Evolutionary conservation across 306 rosid genomes (phyloP), one percentile per base, ranked within the genome.

Genomic region (Inga laurina): DNA sequence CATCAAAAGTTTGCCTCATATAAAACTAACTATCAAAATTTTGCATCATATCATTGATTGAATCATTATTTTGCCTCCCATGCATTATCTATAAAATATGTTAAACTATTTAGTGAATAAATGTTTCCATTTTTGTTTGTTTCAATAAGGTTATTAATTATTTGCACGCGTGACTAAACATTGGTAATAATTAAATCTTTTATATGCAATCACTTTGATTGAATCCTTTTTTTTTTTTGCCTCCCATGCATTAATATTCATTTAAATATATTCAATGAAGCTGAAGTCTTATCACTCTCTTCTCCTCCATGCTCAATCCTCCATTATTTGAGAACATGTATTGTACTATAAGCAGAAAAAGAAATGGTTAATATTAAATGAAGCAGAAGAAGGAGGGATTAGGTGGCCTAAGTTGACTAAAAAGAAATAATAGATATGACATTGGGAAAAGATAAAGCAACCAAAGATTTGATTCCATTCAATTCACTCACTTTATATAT

Each of bases 381-480:
- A 21, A 24, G 22, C 4, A 41, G 14, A 43, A 49, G 56, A 12
- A 72, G 39, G 48, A n/a, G 19, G 61, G 61, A 10, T 57, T 57
- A n/a, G 64, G 64, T 57, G 11, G 13, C 64, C 56, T 18, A 44
- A 74, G 83, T 79, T 74, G 59, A 78, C 78, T 27, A 66, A 74
- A 84, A 70, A 61, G 79, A 68, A 75, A 80, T 10, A 56, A 56
- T 56, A 56, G 27, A 56, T 5, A 64, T 57, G 79, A 76, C 82
- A 12, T 85, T 1, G 70, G 82, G 76, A 76, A 76, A 57, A 66
- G 82, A 46, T 48, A 35, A 45, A n/a, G 77, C 27, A 39, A 54
- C 10, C 3, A 57, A 74, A 62, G 37, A 10, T 72, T 66, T 68
- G 68, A 72, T 72, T 72, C 56, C 15, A 84, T 80, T 84, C 59